Evolutionary conservation across 2,329 filamentous ascomycete species (phyloP).

Genomic region (Hypoxylon sp.): DNA sequence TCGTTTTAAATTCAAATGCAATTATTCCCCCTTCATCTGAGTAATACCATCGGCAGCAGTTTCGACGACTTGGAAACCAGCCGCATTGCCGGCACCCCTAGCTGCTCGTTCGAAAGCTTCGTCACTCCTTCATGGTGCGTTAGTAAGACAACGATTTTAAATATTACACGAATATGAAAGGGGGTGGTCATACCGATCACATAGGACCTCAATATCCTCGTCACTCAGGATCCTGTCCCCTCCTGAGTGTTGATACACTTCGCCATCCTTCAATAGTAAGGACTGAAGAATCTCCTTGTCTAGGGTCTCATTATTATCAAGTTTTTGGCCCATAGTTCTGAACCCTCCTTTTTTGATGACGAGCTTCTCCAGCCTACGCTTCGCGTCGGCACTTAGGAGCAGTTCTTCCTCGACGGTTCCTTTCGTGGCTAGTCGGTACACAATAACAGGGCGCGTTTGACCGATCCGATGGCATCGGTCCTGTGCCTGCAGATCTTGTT

Average conservation of each 20-base stretch:
- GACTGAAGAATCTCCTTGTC: constrained; percentile 73
- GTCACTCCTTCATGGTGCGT: constrained; percentile 62
- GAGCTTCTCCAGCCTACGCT: constrained; percentile 91
- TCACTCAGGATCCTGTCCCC: constrained; percentile 79
- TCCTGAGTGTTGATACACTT: constrained; percentile 71
- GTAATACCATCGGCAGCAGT: constrained; percentile 72
- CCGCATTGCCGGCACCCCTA: constrained; percentile 80
- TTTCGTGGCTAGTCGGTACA: constrained; percentile 94
- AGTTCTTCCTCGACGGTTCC: constrained; percentile 92
- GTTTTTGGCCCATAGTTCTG: constrained; percentile 75
- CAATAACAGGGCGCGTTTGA: constrained; percentile 90
- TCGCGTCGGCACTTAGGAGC: constrained; percentile 89
- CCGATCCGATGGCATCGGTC: constrained; percentile 96
- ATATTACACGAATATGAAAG: background rate
- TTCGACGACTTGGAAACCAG: constrained; percentile 83
- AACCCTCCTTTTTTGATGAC: constrained; percentile 96
- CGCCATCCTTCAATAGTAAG: constrained; percentile 79
- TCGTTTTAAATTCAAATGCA: constrained; percentile 1
- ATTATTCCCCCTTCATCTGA: constrained; percentile 47
- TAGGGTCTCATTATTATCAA: constrained; percentile 66
- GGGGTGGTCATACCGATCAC: constrained; percentile 71
- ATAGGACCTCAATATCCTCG: constrained; percentile 81
- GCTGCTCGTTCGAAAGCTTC: constrained; percentile 79
- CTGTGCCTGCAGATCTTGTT: constrained; percentile 96
- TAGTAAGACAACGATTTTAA: constrained; percentile 21